Evolutionary conservation across 345 rosid genomes (phyloP), one percentile per base, ranked within the genome.

Genomic region (Passiflora organensis): DNA sequence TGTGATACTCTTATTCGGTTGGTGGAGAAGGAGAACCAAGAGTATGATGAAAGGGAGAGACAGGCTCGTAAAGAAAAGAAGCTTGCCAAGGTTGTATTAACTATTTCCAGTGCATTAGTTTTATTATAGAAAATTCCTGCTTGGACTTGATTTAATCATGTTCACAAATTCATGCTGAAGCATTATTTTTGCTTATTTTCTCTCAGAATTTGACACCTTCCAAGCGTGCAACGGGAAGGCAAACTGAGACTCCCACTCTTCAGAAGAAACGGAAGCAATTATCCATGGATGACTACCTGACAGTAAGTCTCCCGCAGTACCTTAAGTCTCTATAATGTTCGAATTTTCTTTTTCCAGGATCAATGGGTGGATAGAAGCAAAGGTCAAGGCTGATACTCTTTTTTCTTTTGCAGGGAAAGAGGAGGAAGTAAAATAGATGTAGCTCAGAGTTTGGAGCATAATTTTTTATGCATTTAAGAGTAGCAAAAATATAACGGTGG

Each of bases 21-120:
- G 77, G 95, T 93, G 48, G 97, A 93, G 84, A 93, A 93, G 82
- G 99, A 93, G 81, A 93, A 93, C 70, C 97, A 89, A 72, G 97
- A 93, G 71, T 79, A 71, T 55, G 95, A 93, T 14, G 99, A 89
- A 72, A 80, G 95, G 73, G 99, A 93, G 75, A 81, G 99, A 59
- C 97, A 85, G 65, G 99, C 96, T 16, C 94, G 96, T 4, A 93
- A 85, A 71, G 97, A 93, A 73, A 93, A 93, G 84, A 93, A 93
- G 74, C 89, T 84, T 68, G 94, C 96, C 53, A 89, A 86, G 95
- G 99, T 93, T 64, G 22, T 47, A 37, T 8, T 21, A 19, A 32
- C 49, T 21, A 48, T 59, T 12, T 15, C 22, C 10, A 36, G 6
- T 46, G 16, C 28, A 36, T 36, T 48, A n/a, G n/a, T n/a, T n/a